A percentile compares a stretch with the other conserved stretches of the same genome.
phyloP scores from a whole-genome alignment of 495 filamentous ascomycete genomes.

The Podospora australis region DNA sequence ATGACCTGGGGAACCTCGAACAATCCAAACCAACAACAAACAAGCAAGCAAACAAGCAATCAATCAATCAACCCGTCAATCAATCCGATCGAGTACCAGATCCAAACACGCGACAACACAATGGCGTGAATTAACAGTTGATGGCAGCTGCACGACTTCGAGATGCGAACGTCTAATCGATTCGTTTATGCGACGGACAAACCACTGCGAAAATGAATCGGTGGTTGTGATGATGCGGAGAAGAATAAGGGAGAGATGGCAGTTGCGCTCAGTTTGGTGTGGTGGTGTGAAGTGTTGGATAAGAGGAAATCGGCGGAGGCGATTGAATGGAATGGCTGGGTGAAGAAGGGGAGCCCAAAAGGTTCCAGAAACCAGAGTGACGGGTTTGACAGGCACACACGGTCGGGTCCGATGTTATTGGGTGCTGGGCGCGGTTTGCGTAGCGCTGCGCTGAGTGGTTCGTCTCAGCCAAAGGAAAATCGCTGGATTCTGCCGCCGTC shows the following conservation, averaged over 20 bases:
- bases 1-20: not conserved
- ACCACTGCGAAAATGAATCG: not conserved
- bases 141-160: too few species aligned
- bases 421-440: slow-evolving; percentile 8
- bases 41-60: slow-evolving; percentile 1
- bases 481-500: slow-evolving; percentile 4
- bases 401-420: slow-evolving; percentile 25
- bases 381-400: slow-evolving; percentile 20
- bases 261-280: not conserved
- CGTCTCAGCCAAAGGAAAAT: slow-evolving; percentile 21
- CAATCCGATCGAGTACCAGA: not conserved
- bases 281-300: not conserved
- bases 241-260: not conserved
- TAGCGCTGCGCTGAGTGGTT: slow-evolving; percentile 17
- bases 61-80: not conserved
- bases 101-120: not conserved
- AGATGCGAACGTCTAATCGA: not conserved
- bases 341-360: slow-evolving; percentile 13
- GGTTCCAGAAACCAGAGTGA: slow-evolving; percentile 31
- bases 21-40: not conserved
- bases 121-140: too few species aligned
- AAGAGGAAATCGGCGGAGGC: slow-evolving; percentile 2
- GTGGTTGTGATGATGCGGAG: slow-evolving; percentile 1
- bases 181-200: not conserved
- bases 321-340: slow-evolving; percentile 6